These are phyloP conservation scores for Trypanosomatidae sp. DNA, from an alignment of 208 protist genomes.

Conservation along the genomic window DNA sequence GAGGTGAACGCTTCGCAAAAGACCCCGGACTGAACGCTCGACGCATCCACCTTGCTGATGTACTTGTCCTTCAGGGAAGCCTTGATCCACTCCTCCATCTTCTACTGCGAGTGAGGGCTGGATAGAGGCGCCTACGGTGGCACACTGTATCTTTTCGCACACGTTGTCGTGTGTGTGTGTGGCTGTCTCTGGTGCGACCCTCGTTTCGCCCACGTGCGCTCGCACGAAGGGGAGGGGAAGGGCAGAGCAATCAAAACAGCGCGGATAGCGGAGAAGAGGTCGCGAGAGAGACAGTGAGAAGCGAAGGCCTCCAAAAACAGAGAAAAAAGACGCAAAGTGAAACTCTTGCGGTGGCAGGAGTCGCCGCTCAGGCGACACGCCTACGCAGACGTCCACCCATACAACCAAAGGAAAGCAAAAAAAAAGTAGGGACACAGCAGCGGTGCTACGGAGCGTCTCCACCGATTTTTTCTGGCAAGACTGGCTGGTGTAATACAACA, in stretches of 20 bases:
- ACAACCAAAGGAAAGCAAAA: background rate
- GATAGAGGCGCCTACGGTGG: background rate
- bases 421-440: background rate
- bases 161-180: background rate
- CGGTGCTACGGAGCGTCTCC: background rate
- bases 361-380: background rate
- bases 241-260: background rate
- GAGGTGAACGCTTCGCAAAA: slow-evolving; percentile 40
- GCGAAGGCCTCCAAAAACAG: background rate
- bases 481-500: background rate
- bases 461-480: background rate
- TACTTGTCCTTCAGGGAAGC: slow-evolving; percentile 23
- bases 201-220: background rate
- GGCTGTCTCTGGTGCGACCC: background rate
- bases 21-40: slow-evolving; percentile 27
- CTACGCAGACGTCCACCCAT: background rate
- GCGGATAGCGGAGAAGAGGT: background rate
- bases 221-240: background rate
- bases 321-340: background rate
- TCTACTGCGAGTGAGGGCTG: background rate
- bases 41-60: slow-evolving; percentile 17
- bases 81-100: slow-evolving; percentile 52
- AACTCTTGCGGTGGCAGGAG: background rate
- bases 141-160: too few relatives aligned
- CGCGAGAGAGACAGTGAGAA: background rate